Evolutionary conservation across 225 moss, liverwort and hornwort species (phyloP).

Genomic region (Ulota crispa): DNA sequence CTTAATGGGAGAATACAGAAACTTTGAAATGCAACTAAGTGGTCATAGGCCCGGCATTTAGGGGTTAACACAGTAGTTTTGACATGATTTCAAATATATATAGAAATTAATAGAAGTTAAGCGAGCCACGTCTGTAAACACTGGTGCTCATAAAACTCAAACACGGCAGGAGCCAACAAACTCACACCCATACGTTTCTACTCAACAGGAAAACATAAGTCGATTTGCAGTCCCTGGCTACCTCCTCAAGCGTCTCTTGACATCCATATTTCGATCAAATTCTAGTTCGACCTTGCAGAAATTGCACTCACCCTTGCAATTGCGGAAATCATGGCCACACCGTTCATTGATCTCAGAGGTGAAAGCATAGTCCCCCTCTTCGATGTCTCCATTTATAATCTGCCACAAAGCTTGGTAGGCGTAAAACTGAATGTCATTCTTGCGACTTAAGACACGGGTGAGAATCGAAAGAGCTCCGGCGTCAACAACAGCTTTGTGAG

Average conservation of each 20-base stretch:
- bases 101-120: too few species aligned
- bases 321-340: not conserved
- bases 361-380: not conserved
- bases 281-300: not conserved
- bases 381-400: not conserved
- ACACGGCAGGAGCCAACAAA: not conserved
- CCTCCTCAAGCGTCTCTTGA: not conserved
- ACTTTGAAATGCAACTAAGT: too few species aligned
- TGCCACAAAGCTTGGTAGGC: not conserved
- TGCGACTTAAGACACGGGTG: slow-evolving; percentile 12
- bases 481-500: slow-evolving; percentile 32
- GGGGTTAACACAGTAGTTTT: too few species aligned
- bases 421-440: not conserved
- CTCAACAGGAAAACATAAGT: not conserved
- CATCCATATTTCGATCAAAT: not conserved
- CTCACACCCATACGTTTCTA: not conserved
- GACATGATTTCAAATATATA: too few species aligned
- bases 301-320: not conserved
- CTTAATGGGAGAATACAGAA: too few species aligned
- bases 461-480: slow-evolving; percentile 14
- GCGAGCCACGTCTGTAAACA: too few species aligned
- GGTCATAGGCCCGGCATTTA: too few species aligned
- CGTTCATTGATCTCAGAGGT: slow-evolving; percentile 1
- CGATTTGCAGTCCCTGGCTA: not conserved
- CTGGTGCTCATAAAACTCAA: not conserved